phyloP scores from a whole-genome alignment of 768 basidiomycete species.

The Rhizopogon sp. region DNA sequence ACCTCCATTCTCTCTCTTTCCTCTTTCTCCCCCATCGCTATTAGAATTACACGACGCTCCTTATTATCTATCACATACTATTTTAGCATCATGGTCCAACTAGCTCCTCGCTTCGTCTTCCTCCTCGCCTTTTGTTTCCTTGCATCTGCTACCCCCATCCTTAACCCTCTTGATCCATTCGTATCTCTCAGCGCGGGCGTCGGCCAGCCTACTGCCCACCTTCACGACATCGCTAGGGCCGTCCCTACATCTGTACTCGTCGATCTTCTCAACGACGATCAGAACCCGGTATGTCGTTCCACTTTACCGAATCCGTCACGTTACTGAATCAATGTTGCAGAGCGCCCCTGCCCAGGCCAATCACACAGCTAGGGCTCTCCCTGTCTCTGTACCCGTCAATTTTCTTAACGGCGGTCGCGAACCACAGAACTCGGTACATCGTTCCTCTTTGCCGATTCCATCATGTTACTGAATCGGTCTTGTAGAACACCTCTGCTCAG shows the following conservation, averaged over 20 bases:
- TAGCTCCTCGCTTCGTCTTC: slow-evolving; percentile 21
- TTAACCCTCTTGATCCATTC: slow-evolving; percentile 1
- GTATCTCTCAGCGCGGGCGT: neutral
- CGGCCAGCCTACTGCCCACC: neutral
- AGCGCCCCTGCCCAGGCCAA: neutral
- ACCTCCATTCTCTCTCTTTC: slow-evolving; percentile 3
- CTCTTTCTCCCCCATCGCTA: slow-evolving; percentile 6
- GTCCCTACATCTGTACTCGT: neutral
- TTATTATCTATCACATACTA: slow-evolving; percentile 22
- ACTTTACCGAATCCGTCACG: neutral
- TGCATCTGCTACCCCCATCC: slow-evolving; percentile 10
- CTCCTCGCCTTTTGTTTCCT: slow-evolving; percentile 24
- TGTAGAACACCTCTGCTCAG: neutral
- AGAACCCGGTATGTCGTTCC: neutral
- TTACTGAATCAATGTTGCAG: neutral
- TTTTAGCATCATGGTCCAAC: slow-evolving; percentile 23
- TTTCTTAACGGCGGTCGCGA: neutral
- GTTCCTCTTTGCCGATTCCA: neutral
- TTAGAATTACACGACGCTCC: slow-evolving; percentile 4
- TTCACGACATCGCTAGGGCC: neutral
- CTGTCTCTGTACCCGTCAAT: slow-evolving; percentile 2
- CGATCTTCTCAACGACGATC: too few relatives aligned
- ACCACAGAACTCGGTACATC: neutral
- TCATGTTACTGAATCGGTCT: neutral
- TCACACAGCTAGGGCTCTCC: neutral